A percentile compares a stretch with the other conserved stretches of the same genome.
Conservation (phyloP, 768 basidiomycete species). For the Xanthoconium stramineum region DNA sequence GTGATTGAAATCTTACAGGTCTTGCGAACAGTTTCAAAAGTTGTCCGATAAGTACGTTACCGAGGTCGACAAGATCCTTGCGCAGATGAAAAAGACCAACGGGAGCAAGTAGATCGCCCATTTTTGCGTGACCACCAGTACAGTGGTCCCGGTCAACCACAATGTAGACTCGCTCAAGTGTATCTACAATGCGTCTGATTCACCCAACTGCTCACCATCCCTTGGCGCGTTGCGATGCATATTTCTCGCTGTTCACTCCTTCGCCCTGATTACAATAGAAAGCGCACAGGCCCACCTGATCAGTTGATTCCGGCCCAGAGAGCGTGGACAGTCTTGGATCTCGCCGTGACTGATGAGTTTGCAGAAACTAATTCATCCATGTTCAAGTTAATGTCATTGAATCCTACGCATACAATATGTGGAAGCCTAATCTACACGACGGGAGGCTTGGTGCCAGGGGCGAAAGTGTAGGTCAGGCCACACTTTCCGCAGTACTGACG, state of each 20-base stretch:
- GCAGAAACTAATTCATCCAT: no score
- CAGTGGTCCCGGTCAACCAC: neutral
- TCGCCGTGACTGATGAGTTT: no score
- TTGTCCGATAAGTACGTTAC: slow-evolving; percentile 57
- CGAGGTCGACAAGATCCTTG: slow-evolving; percentile 66
- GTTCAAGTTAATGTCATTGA: slow-evolving; percentile 3
- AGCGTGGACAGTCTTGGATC: no score
- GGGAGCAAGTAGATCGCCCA: slow-evolving; percentile 20
- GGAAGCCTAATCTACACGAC: slow-evolving; percentile 44
- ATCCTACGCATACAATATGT: slow-evolving; percentile 14
- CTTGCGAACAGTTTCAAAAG: slow-evolving; percentile 62
- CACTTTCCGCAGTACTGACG: slow-evolving; percentile 98
- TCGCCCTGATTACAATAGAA: no score
- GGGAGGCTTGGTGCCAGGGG: slow-evolving; percentile 76
- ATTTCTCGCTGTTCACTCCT: no score
- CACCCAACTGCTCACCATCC: neutral
- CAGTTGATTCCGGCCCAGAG: no score
- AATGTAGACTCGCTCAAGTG: neutral
- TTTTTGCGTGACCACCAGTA: neutral
- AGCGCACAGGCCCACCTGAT: no score
- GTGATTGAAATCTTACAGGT: neutral
- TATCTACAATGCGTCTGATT: neutral
- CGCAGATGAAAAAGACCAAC: slow-evolving; percentile 59
- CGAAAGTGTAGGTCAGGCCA: slow-evolving; percentile 83
- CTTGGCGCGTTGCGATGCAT: no score